Conservation (phyloP, 1,284 basidiomycete species). For the Vanrija sp. region DNA sequence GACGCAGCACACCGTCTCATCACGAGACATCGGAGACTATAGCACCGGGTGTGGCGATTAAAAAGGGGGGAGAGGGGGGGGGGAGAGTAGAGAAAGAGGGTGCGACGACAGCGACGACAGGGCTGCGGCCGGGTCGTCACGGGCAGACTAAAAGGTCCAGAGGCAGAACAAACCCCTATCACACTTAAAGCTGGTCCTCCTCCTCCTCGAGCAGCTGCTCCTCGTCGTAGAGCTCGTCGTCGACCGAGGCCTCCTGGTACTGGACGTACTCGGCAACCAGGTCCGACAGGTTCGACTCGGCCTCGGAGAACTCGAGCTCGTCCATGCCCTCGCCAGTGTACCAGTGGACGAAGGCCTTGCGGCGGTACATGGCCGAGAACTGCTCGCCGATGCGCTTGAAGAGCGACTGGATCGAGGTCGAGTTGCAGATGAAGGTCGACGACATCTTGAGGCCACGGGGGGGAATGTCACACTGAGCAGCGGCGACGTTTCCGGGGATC, state of each 20-base stretch:
- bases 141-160: neutral
- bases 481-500: conserved; percentile 97
- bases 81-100: conserved; percentile 1
- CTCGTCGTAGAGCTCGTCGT: conserved; percentile 52
- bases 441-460: conserved; percentile 93
- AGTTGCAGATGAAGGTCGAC: conserved; percentile 96
- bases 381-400: conserved; percentile 97
- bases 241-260: conserved; percentile 77
- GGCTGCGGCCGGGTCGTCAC: conserved; percentile 17
- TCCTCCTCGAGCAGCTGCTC: conserved; percentile 45
- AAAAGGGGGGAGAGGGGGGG: conserved; percentile 4
- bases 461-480: conserved; percentile 88
- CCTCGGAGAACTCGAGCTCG: conserved; percentile 92
- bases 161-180: conserved; percentile 8
- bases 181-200: conserved; percentile 32
- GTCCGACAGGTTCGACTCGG: conserved; percentile 95
- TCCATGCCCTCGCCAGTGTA: conserved; percentile 99
- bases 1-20: conserved; percentile 47
- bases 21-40: conserved; percentile 43
- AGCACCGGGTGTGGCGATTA: conserved; percentile 39
- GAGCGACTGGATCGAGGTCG: conserved; percentile 92
- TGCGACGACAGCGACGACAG: conserved; percentile 10
- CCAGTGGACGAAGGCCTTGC: conserved; percentile 99
- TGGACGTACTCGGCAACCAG: conserved; percentile 91
- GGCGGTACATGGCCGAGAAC: conserved; percentile 98